phyloP scores from a whole-genome alignment of 352 stramenopile genomes.

The Pythium angustatum region DNA sequence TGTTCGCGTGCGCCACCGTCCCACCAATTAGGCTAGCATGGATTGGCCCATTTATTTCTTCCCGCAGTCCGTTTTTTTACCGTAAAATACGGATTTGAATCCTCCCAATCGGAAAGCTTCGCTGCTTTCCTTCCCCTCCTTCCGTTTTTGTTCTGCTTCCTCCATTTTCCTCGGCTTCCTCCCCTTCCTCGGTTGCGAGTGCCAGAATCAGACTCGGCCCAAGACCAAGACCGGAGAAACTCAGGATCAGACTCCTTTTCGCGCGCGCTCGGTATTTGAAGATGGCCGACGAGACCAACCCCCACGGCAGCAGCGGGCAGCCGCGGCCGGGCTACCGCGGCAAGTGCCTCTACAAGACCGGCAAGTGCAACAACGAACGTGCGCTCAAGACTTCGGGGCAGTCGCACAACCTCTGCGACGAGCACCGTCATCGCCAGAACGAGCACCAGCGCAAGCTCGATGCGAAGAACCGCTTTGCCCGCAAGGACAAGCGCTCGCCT shows the following conservation, averaged over 20 bases:
- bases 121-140: not conserved
- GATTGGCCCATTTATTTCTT: not conserved
- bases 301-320: not conserved
- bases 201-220: conserved; percentile 24
- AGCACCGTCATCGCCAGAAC: conserved; percentile 82
- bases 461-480: conserved; percentile 74
- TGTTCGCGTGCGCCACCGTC: too few species aligned
- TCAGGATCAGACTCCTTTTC: conserved; percentile 33
- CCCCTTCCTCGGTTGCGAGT: not conserved
- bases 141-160: not conserved
- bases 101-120: too few species aligned
- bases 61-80: too few species aligned
- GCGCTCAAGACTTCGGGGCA: conserved; percentile 82
- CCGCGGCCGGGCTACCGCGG: conserved; percentile 54
- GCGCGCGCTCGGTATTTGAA: conserved; percentile 27
- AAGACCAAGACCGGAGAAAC: conserved; percentile 26
- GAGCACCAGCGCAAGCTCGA: conserved; percentile 88
- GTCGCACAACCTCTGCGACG: conserved; percentile 85
- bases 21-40: not conserved
- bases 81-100: conserved; percentile 13
- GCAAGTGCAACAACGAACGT: conserved; percentile 85
- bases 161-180: not conserved
- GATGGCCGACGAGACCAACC: conserved; percentile 18
- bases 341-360: conserved; percentile 87
- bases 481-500: conserved; percentile 50